Evolutionary conservation across 2,329 filamentous ascomycete genomes (phyloP), one percentile per base, ranked within the genome.

Genomic region (Stachybotrys elegans): DNA sequence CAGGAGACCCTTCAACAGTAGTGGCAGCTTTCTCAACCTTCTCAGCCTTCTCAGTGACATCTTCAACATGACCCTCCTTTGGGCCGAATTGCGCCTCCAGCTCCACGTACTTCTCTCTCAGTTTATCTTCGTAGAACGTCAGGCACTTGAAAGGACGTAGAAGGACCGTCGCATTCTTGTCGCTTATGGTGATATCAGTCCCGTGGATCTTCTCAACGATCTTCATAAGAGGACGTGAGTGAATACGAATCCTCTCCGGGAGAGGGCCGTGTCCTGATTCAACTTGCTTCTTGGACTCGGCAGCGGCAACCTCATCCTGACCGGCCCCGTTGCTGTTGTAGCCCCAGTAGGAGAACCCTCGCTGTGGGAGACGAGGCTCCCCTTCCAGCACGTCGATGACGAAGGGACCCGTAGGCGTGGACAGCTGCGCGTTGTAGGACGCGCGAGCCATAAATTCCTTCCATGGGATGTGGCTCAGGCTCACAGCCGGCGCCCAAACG

Each of bases 211-310:
- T 35, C n/a, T 43, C 36, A 11, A 48, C 11, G 17, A 46, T 35
- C 13, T 40, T 27, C 12, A 48, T 21, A 11, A 48, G 38, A 12
- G 25, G 32, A 3, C 20, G 21, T 9, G 46, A 48, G 37, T 45
- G 22, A 17, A 48, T 48, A 17, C 46, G 46, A 29, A 48, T 48
- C 13, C 46, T 22, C 36, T 48, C 46, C 9, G 46, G 43, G 7
- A 47, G 31, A 7, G 31, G 31, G 7, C 7, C 31, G 7, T 34
- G 31, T 7, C 31, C 31, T 8, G 31, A 16, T 8, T 7, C 7
- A 7, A 34, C 31, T n/a, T 12, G 7, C 14, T 34, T n/a, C 31
- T 34, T n/a, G 14, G 31, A 7, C 31, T 34, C 31, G 14, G 14
- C 14, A 34, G 7, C 31, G 31, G 31, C 31, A 34, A n/a, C 7